A percentile compares a stretch with the other conserved stretches of the same genome.
Evolutionary conservation across 2,329 filamentous ascomycete species (phyloP).

Genomic region (Aureobasidium sp.): DNA sequence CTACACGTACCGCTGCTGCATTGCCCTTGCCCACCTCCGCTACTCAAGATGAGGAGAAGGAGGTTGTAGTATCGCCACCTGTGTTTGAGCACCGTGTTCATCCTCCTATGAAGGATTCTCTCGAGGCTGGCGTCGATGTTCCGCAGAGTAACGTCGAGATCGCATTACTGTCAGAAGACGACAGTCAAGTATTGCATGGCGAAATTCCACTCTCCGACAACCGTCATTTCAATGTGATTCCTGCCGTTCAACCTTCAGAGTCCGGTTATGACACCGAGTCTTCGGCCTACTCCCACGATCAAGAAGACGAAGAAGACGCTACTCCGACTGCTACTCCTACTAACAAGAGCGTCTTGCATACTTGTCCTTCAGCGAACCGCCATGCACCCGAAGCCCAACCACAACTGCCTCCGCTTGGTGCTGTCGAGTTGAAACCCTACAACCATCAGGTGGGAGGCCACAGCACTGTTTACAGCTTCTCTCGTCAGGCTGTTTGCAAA

Average conservation of each 20-base stretch:
- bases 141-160: slow-evolving; percentile 49
- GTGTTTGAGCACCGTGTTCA: neutral
- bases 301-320: slow-evolving; percentile 42
- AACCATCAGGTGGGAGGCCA: slow-evolving; percentile 96
- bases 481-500: slow-evolving; percentile 90
- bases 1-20: neutral
- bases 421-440: slow-evolving; percentile 93
- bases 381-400: slow-evolving; percentile 20
- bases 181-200: slow-evolving; percentile 53
- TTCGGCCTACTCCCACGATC: slow-evolving; percentile 28
- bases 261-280: slow-evolving; percentile 35
- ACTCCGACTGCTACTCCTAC: slow-evolving; percentile 40
- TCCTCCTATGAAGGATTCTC: neutral
- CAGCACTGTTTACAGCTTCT: slow-evolving; percentile 93
- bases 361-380: neutral
- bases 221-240: slow-evolving; percentile 19
- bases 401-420: slow-evolving; percentile 58
- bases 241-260: slow-evolving; percentile 22
- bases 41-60: slow-evolving; percentile 12
- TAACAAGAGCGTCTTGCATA: slow-evolving; percentile 11
- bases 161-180: slow-evolving; percentile 50
- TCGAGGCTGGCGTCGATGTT: slow-evolving; percentile 10
- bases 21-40: neutral
- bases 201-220: slow-evolving; percentile 40
- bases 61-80: neutral